Evolutionary conservation across 176 grass and related monocot species (phyloP), one percentile per base, ranked within the genome.

Genomic region (Aegilops bicornis): DNA sequence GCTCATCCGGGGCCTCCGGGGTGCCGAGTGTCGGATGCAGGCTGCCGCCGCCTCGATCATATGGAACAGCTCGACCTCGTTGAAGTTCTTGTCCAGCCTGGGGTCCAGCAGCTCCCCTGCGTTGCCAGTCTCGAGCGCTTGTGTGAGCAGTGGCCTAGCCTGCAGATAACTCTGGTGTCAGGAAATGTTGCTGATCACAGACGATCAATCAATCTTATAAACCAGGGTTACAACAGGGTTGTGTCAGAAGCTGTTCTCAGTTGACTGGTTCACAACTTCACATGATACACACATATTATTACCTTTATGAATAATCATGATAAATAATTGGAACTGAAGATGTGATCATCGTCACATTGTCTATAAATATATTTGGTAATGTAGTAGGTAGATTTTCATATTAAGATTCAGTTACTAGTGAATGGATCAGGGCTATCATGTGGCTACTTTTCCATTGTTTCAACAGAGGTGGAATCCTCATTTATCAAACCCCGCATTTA

Each of bases 1-100:
- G 66, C 91, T 91, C 94, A 96, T 96, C 17, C 31, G 87, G 9
- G 94, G 91, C 74, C 91, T 91, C 83, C 78, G 71, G 23, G 89
- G 52, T 33, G 91, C 85, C 22, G 89, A 93, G 66, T 96, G 89
- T 0, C 91, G 94, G 33, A 91, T 82, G 35, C 91, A 93, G 79
- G 94, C 91, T 23, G 94, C 91, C 0, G 94, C 94, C 4, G 91
- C 91, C 84, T 96, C 89, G 22, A 96, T 96, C 91, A 94, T 93
- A 12, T 76, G 91, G 35, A 89, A 87, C 84, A 96, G 82, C 52
- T 93, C 94, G 6, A 61, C 80, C 81, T 93, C 79, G 1, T 94
- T 84, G 3, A 83, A 96, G 63, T 92, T 96, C 31, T 74, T 86
- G 7, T 78, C 20, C 3, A 96, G 87, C 62, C 91, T 89, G 25